phyloP scores from a whole-genome alignment of 768 basidiomycete species.

The Tephrocybe sp. region DNA sequence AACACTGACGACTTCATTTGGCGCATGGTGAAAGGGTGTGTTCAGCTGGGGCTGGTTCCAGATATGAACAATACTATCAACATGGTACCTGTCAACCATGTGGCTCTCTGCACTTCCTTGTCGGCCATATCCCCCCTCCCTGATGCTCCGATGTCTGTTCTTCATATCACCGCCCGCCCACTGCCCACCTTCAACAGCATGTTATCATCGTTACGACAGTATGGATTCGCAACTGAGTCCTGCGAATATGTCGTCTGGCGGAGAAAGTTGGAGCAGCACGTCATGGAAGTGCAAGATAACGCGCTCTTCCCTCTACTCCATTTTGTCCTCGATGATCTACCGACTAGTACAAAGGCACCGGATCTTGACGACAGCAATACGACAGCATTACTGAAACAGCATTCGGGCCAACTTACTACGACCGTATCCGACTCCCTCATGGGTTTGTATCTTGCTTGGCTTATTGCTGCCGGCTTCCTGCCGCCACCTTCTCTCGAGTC shows the following conservation, averaged over 20 bases:
- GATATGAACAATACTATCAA: constrained; percentile 99
- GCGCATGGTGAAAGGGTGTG: constrained; percentile 97
- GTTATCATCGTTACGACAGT: constrained; percentile 67
- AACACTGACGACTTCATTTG: constrained; percentile 99
- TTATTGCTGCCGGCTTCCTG: constrained; percentile 83
- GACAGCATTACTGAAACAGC: constrained; percentile 51
- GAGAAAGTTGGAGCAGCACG: constrained; percentile 89
- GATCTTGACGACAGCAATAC: constrained; percentile 89
- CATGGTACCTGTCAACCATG: constrained; percentile 97
- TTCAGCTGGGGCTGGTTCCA: constrained; percentile 94
- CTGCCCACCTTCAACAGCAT: constrained; percentile 88
- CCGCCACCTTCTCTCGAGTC: constrained; percentile 43
- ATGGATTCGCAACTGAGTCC: constrained; percentile 76
- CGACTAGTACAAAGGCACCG: constrained; percentile 93
- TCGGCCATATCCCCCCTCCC: constrained; percentile 66
- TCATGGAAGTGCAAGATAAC: constrained; percentile 92
- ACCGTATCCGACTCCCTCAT: constrained; percentile 79
- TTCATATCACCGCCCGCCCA: constrained; percentile 86
- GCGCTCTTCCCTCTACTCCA: constrained; percentile 96
- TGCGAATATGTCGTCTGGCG: constrained; percentile 95
- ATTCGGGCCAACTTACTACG: constrained; percentile 34
- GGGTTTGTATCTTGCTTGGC: constrained; percentile 91
- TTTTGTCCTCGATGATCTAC: constrained; percentile 96
- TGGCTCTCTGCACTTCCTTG: constrained; percentile 78
- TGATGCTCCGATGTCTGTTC: constrained; percentile 50